These are phyloP conservation scores for Thymus mandschuricus DNA, from an alignment of 257 asterid species.

Conservation along the genomic window DNA sequence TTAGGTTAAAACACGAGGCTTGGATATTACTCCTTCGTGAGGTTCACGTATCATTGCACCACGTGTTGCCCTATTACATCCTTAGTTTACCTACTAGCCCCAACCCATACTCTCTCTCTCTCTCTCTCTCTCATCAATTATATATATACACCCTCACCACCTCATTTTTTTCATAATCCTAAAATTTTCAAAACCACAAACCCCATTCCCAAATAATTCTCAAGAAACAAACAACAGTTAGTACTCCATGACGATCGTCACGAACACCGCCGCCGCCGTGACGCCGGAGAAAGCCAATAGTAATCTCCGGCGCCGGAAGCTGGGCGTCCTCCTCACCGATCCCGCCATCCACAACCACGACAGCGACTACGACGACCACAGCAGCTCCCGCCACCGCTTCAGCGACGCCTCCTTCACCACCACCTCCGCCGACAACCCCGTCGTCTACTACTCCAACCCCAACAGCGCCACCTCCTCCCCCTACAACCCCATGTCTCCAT, in stretches of 20 bases:
- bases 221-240: no score
- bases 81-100: constrained; percentile 33
- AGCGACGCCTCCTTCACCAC: constrained; percentile 43
- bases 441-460: constrained; percentile 39
- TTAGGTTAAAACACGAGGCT: no score
- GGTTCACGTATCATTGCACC: constrained; percentile 51
- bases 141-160: not conserved
- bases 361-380: constrained; percentile 32
- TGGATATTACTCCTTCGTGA: constrained; percentile 30
- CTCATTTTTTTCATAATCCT: constrained; percentile 22
- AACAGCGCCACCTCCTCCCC: constrained; percentile 60
- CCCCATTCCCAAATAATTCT: not conserved
- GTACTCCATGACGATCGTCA: constrained; percentile 35
- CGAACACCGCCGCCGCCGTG: constrained; percentile 20
- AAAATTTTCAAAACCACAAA: not conserved
- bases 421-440: constrained; percentile 23
- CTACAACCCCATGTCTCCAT: constrained; percentile 62
- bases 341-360: constrained; percentile 25
- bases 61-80: constrained; percentile 51
- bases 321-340: constrained; percentile 52
- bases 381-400: constrained; percentile 20
- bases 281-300: constrained; percentile 37
- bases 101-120: not conserved
- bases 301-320: constrained; percentile 44
- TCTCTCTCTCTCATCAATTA: not conserved